Percentiles rank a stretch among this genome's conserved stretches.
Conservation (phyloP, 331 rosid species). For the Quercus tomentella region DNA sequence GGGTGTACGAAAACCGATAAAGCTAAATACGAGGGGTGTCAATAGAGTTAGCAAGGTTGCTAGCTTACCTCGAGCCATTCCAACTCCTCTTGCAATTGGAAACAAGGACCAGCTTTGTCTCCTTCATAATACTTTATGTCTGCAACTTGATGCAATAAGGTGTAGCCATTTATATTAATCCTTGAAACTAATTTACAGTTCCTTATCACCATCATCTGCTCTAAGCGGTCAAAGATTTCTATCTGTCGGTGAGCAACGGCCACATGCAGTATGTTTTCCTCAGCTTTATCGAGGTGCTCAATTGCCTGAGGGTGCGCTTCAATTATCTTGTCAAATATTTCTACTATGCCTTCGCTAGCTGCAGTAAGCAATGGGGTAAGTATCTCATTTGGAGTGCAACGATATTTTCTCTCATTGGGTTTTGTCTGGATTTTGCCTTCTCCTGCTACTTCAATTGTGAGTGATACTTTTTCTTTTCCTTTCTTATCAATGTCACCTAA, state of each 20-base stretch:
- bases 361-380: slow-evolving; percentile 17
- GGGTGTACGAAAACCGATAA: too few relatives aligned
- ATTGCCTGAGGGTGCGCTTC: slow-evolving; percentile 20
- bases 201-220: background rate
- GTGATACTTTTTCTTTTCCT: background rate
- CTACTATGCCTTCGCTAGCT: slow-evolving; percentile 6
- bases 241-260: slow-evolving; percentile 19
- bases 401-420: too few relatives aligned
- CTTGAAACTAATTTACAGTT: background rate
- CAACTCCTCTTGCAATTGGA: slow-evolving; percentile 19
- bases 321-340: slow-evolving; percentile 13
- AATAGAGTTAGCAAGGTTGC: too few relatives aligned
- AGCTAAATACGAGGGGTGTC: too few relatives aligned
- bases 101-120: slow-evolving; percentile 15
- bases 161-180: background rate
- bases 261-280: slow-evolving; percentile 29
- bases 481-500: background rate
- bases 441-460: background rate
- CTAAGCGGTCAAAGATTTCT: background rate
- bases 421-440: background rate
- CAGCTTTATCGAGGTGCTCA: background rate
- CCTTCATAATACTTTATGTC: background rate
- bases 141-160: slow-evolving; percentile 9
- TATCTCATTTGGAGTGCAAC: background rate
- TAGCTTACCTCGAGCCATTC: slow-evolving; percentile 10